Base-by-base conservation (phyloP, 331 rosid genomes). In the Phaseolus coccineus region DNA sequence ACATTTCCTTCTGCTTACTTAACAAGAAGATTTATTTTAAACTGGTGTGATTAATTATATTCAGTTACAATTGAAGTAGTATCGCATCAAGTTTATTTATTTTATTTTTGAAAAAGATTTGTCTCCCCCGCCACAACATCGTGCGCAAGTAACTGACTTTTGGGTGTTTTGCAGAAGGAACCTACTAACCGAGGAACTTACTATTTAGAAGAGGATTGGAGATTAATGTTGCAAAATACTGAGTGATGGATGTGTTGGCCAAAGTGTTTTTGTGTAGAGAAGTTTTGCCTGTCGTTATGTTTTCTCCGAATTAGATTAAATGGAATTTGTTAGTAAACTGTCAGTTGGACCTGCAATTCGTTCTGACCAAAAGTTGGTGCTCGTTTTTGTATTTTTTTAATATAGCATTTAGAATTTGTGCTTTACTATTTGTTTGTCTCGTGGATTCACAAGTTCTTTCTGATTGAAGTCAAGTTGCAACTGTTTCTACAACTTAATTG, bases 111-210 rank as follows among this genome's bases (percentile, higher is more conserved):
- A 39, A 33, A 59, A 50, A 15, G 55, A 35, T 13, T 30, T 71
- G 52, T 8, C 6, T 2, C 0, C 35, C 28, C 47, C 0, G 24
- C 46, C 14, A 37, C 11, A 39, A 19, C 30, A 7, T 39, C 12
- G 25, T 3, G 39, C 78, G 31, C 14, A 52, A 61, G 13, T 71
- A 56, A 70, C 30, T 2, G 48, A 40, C 2, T 69, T 10, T 9
- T 19, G 22, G 79, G 39, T 47, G 19, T 70, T 75, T 69, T 81
- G 81, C 80, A 74, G 85, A 40, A 47, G 58, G 80, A 67, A 47
- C 59, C 84, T 44, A 73, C 64, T 30, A 76, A 47, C 11, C 53
- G 1, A 53, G 31, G 50, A 56, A 19, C 9, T 56, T 27, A 15
- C 5, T 0, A 62, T 9, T 13, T 11, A 70, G 39, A 76, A 76